A percentile compares a stretch with the other conserved stretches of the same genome.
These are phyloP conservation scores for Croton laevigatus DNA, from an alignment of 441 rosid genomes.

Conservation along the genomic window DNA sequence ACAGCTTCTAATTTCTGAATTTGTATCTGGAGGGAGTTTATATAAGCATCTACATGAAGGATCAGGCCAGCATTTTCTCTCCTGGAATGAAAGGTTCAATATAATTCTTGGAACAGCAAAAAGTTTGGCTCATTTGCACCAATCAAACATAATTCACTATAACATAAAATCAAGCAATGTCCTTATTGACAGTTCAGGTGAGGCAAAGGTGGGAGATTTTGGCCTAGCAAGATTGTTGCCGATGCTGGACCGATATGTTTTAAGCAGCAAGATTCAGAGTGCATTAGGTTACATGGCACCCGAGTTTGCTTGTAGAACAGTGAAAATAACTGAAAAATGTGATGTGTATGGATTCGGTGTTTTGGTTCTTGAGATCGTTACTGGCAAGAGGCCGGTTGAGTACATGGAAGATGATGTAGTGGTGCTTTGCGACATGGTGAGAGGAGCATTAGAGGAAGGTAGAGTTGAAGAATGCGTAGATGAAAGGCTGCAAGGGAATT, in stretches of 20 bases:
- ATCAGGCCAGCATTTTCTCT: conserved; percentile 36
- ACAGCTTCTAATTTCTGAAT: conserved; percentile 82
- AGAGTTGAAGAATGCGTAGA: conserved; percentile 81
- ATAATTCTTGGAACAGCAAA: conserved; percentile 81
- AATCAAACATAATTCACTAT: conserved; percentile 68
- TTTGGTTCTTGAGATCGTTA: conserved; percentile 69
- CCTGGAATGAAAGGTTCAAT: conserved; percentile 82
- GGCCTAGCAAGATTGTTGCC: conserved; percentile 82
- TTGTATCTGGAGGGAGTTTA: conserved; percentile 68
- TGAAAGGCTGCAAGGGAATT: conserved; percentile 59
- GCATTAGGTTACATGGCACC: conserved; percentile 98
- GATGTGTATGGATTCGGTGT: conserved; percentile 89
- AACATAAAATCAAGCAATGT: conserved; percentile 88
- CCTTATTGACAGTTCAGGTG: conserved; percentile 69
- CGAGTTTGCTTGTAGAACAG: conserved; percentile 87
- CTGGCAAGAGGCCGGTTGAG: conserved; percentile 91
- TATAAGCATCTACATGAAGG: conserved; percentile 72
- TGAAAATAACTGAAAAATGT: conserved; percentile 83
- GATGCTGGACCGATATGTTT: conserved; percentile 64
- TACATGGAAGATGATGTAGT: conserved; percentile 98
- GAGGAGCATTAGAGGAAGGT: conserved; percentile 86
- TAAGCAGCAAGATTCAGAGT: conserved; percentile 95
- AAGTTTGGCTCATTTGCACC: conserved; percentile 80
- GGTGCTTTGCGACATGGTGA: conserved; percentile 87
- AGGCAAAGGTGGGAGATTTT: conserved; percentile 80